Evolutionary conservation across 352 stramenopile species (phyloP).

Genomic region (Poterioochromonas sp.): DNA sequence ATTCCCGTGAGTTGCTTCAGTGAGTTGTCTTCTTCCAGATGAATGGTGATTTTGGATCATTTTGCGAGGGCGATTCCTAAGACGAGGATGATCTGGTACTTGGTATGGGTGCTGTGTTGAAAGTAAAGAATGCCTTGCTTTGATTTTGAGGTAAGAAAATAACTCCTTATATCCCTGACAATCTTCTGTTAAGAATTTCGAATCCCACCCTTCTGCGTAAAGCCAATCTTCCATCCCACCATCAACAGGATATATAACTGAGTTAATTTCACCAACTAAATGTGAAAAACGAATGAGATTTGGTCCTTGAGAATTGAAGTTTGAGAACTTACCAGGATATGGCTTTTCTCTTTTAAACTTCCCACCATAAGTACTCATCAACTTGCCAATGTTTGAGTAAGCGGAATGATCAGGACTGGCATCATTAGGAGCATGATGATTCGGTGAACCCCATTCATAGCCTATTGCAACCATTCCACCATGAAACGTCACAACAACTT

Average conservation of each 20-base stretch:
- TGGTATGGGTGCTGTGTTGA: no score
- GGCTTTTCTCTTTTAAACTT: slow-evolving; percentile 60
- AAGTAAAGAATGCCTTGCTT: not conserved
- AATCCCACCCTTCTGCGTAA: slow-evolving; percentile 79
- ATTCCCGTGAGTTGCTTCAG: slow-evolving; percentile 62
- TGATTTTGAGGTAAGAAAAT: not conserved
- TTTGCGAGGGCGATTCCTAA: no score
- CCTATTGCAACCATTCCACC: slow-evolving; percentile 88
- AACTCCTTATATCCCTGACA: not conserved
- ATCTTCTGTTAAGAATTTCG: slow-evolving; percentile 29
- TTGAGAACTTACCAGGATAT: not conserved
- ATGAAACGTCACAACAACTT: slow-evolving; percentile 94
- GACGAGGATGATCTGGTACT: no score
- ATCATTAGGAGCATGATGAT: slow-evolving; percentile 55
- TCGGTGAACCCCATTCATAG: slow-evolving; percentile 92
- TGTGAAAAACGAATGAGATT: slow-evolving; percentile 47
- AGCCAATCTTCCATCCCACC: slow-evolving; percentile 97
- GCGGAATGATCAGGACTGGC: slow-evolving; percentile 54
- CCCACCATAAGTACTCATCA: slow-evolving; percentile 43
- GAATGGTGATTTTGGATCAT: not conserved
- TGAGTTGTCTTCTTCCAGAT: slow-evolving; percentile 77
- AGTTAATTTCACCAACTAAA: slow-evolving; percentile 80
- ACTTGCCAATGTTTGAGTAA: slow-evolving; percentile 36
- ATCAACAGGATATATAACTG: slow-evolving; percentile 87
- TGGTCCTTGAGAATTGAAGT: not conserved